Percentiles rank a stretch among this genome's conserved stretches.
Conservation (phyloP, 441 rosid genomes). For the Pelargonium fulgidum region DNA sequence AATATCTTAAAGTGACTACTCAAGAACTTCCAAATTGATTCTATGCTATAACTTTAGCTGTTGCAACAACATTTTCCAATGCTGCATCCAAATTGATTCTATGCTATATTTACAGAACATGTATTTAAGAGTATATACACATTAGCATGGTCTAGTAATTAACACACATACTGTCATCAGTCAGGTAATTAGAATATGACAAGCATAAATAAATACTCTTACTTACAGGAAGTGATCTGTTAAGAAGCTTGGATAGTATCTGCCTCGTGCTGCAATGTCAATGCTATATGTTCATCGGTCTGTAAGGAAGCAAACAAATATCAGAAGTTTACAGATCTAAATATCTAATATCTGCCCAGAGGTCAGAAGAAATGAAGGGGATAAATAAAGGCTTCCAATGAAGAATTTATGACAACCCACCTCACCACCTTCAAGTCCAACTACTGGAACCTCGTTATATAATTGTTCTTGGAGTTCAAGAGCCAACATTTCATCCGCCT, state of each 20-base stretch:
- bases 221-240: conserved; percentile 35
- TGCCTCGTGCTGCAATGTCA: conserved; percentile 54
- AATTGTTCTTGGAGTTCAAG: conserved; percentile 83
- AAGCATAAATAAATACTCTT: conserved; percentile 2
- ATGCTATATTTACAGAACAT: too few relatives aligned
- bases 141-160: not conserved
- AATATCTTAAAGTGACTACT: too few relatives aligned
- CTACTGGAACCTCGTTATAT: conserved; percentile 39
- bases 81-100: too few relatives aligned
- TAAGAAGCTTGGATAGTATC: conserved; percentile 18
- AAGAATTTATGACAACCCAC: conserved; percentile 28
- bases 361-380: too few relatives aligned
- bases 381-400: conserved; percentile 10
- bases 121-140: too few relatives aligned
- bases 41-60: too few relatives aligned
- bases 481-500: conserved; percentile 83
- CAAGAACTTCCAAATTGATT: too few relatives aligned
- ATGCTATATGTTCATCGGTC: conserved; percentile 53
- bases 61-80: too few relatives aligned
- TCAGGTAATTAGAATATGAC: not conserved
- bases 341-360: too few relatives aligned
- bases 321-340: conserved; percentile 12
- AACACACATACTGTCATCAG: not conserved
- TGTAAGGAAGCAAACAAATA: conserved; percentile 28
- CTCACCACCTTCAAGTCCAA: conserved; percentile 29